A percentile compares a stretch with the other conserved stretches of the same genome.
phyloP scores from a whole-genome alignment of 208 protist genomes.

The Phytomonas sp. region DNA sequence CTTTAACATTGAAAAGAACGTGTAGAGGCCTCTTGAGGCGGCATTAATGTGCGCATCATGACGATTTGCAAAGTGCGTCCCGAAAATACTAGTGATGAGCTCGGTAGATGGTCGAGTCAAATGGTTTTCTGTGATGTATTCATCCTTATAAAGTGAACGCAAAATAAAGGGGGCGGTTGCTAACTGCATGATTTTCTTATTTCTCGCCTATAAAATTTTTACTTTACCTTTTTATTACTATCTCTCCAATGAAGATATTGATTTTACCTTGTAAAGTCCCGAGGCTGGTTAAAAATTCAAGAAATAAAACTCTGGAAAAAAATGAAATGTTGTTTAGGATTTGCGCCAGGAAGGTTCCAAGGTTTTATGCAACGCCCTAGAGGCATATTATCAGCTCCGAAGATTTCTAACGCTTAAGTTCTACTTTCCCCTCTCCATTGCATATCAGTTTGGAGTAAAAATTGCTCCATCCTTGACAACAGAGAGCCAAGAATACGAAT shows the following conservation, averaged over 20 bases:
- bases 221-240: not conserved
- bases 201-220: not conserved
- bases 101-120: conserved; percentile 54
- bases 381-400: not conserved
- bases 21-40: conserved; percentile 53
- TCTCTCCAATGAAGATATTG: not conserved
- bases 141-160: conserved; percentile 81
- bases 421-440: not conserved
- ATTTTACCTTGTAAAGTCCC: not conserved
- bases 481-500: not conserved
- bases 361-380: not conserved
- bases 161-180: conserved; percentile 79
- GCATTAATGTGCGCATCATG: conserved; percentile 55
- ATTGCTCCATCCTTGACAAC: not conserved
- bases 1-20: conserved; percentile 44
- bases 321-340: not conserved
- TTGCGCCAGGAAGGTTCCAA: not conserved
- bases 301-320: not conserved
- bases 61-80: conserved; percentile 67
- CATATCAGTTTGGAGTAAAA: not conserved
- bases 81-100: conserved; percentile 58
- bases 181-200: conserved; percentile 39
- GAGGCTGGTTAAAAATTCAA: not conserved
- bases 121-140: conserved; percentile 51
- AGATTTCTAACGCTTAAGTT: not conserved